These are phyloP conservation scores for Sophora flavescens DNA, from an alignment of 306 rosid species.

Conservation along the genomic window DNA sequence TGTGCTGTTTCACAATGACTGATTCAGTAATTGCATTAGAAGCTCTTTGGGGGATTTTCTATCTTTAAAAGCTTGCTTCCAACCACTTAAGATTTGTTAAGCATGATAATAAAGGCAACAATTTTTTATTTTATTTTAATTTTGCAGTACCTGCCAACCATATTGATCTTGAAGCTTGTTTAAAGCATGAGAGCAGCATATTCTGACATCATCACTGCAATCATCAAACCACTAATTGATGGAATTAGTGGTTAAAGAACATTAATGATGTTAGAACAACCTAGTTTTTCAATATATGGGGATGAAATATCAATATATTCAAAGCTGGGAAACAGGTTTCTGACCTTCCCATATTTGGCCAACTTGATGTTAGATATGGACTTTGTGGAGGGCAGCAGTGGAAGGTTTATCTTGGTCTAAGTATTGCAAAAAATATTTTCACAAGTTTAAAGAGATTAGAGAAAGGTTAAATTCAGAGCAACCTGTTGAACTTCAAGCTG, in stretches of 20 bases:
- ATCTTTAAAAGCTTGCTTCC: neutral
- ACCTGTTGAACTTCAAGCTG: neutral
- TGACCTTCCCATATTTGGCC: conserved; percentile 86
- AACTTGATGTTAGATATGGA: conserved; percentile 69
- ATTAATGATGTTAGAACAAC: conserved; percentile 44
- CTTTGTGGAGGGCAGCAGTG: conserved; percentile 65
- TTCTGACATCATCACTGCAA: conserved; percentile 80
- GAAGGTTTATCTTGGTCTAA: conserved; percentile 68
- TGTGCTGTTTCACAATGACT: neutral
- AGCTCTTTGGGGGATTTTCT: conserved; percentile 16
- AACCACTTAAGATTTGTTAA: conserved; percentile 1
- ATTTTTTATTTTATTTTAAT: neutral
- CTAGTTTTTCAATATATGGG: neutral
- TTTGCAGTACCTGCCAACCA: conserved; percentile 80
- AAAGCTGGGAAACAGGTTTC: conserved; percentile 30
- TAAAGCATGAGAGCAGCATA: conserved; percentile 72
- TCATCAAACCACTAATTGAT: conserved; percentile 94
- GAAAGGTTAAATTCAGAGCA: conserved; percentile 2
- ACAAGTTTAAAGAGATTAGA: conserved; percentile 7
- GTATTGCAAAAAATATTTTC: conserved; percentile 37
- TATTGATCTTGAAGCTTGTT: conserved; percentile 63
- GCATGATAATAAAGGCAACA: conserved; percentile 1
- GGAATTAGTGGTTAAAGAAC: conserved; percentile 66
- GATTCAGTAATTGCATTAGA: conserved; percentile 5
- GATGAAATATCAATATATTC: conserved; percentile 17